These are phyloP conservation scores for Clitopilus hobsonii DNA, from an alignment of 768 basidiomycete genomes.

Conservation along the genomic window DNA sequence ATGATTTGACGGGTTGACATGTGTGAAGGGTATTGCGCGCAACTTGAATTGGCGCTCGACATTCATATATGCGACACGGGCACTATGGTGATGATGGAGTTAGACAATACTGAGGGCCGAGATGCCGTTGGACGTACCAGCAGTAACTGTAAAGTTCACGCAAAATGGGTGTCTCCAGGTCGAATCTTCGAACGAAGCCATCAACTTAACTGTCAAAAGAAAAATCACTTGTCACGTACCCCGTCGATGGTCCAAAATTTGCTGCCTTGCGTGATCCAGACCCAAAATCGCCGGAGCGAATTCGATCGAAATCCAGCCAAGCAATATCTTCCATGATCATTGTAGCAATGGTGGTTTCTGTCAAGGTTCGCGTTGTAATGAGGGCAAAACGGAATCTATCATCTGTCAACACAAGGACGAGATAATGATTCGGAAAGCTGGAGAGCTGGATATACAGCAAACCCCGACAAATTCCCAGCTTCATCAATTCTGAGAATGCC, in stretches of 20 bases:
- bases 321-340: conserved; percentile 75
- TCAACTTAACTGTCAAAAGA: not conserved
- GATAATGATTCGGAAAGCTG: conserved; percentile 76
- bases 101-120: not conserved
- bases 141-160: conserved; percentile 84
- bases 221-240: conserved; percentile 15
- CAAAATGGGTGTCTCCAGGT: conserved; percentile 67
- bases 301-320: conserved; percentile 71
- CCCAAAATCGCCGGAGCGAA: conserved; percentile 30
- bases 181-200: conserved; percentile 39
- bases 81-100: conserved; percentile 38
- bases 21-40: conserved; percentile 71
- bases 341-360: conserved; percentile 50
- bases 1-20: conserved; percentile 57
- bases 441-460: conserved; percentile 73
- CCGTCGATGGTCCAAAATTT: conserved; percentile 2
- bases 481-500: conserved; percentile 53
- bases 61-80: conserved; percentile 85
- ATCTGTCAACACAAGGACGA: conserved; percentile 79
- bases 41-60: conserved; percentile 86
- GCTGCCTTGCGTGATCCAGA: conserved; percentile 20
- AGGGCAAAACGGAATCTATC: conserved; percentile 78
- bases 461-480: conserved; percentile 63
- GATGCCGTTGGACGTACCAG: conserved; percentile 44
- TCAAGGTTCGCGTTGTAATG: conserved; percentile 56